Conservation (phyloP, 2,329 filamentous ascomycete genomes). For the Elsinoe batatas region DNA sequence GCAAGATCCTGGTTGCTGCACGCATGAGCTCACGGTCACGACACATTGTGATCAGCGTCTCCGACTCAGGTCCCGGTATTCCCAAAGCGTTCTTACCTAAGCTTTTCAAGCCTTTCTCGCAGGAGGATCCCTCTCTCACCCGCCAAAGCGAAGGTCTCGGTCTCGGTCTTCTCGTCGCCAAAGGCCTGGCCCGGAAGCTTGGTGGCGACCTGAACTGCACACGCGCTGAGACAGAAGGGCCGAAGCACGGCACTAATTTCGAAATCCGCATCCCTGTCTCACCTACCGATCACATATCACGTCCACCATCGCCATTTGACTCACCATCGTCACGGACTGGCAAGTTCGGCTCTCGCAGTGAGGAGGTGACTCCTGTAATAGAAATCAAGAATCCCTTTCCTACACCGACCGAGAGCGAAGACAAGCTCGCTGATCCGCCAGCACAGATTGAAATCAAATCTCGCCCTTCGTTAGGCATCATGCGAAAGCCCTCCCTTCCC, state of each 20-base stretch:
- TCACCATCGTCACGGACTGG: slow-evolving; percentile 25
- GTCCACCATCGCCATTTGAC: slow-evolving; percentile 41
- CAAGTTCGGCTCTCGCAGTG: background rate
- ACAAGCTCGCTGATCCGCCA: background rate
- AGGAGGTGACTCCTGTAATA: background rate
- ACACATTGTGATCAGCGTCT: slow-evolving; percentile 51
- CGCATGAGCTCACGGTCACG: slow-evolving; percentile 41
- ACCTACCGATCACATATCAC: slow-evolving; percentile 40
- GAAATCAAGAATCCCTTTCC: slow-evolving; percentile 8
- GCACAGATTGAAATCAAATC: background rate
- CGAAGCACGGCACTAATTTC: slow-evolving; percentile 56
- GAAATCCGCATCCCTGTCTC: slow-evolving; percentile 55
- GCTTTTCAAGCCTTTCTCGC: slow-evolving; percentile 60
- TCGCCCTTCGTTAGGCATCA: background rate
- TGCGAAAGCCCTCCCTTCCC: slow-evolving; percentile 14
- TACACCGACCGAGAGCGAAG: slow-evolving; percentile 13
- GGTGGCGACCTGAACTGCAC: slow-evolving; percentile 58
- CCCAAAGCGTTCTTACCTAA: slow-evolving; percentile 55
- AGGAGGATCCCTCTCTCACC: slow-evolving; percentile 58
- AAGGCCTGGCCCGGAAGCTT: slow-evolving; percentile 58
- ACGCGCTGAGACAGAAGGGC: slow-evolving; percentile 51
- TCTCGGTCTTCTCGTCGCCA: slow-evolving; percentile 60
- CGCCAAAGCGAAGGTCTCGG: slow-evolving; percentile 59
- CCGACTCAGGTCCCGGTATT: slow-evolving; percentile 60
- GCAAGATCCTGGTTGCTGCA: slow-evolving; percentile 48